phyloP scores from a whole-genome alignment of 1,284 basidiomycete genomes.

The Hemileia vastatrix region DNA sequence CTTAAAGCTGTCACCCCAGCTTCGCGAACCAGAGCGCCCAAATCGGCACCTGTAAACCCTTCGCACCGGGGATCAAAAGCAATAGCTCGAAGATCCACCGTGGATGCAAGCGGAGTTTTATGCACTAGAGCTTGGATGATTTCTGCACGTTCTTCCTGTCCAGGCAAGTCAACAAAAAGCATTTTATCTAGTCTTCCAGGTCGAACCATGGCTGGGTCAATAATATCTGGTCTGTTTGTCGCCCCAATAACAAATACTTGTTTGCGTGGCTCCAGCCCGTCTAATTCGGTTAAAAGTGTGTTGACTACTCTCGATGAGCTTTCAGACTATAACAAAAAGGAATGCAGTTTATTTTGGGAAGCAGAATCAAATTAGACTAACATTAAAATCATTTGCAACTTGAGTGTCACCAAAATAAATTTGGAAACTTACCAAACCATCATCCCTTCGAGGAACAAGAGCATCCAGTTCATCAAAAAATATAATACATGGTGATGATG shows the following conservation, averaged over 20 bases:
- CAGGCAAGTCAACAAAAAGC: constrained; percentile 87
- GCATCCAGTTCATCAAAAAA: constrained; percentile 98
- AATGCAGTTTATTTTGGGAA: not conserved
- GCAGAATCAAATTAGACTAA: not conserved
- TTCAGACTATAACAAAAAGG: constrained; percentile 58
- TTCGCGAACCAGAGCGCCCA: constrained; percentile 76
- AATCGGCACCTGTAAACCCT: constrained; percentile 80
- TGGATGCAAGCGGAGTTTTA: constrained; percentile 58
- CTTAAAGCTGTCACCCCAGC: constrained; percentile 76
- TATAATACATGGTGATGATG: constrained; percentile 78
- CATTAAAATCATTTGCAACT: not conserved
- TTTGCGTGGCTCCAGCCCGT: constrained; percentile 81
- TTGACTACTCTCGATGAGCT: constrained; percentile 95
- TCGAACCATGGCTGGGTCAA: constrained; percentile 95
- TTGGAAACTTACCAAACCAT: constrained; percentile 58
- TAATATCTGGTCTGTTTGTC: constrained; percentile 98
- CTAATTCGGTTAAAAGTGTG: constrained; percentile 88
- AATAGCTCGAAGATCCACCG: constrained; percentile 47
- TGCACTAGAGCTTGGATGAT: constrained; percentile 67
- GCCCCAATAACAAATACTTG: constrained; percentile 92
- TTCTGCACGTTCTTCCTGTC: constrained; percentile 65
- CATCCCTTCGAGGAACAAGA: constrained; percentile 84
- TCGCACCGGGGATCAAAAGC: constrained; percentile 55
- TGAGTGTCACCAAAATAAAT: not conserved
- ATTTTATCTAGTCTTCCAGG: constrained; percentile 93